Evolutionary conservation across 108 stramenopile species (phyloP), one percentile per base, ranked within the genome.

Genomic region (Mayamaea pseudoterrestris): DNA sequence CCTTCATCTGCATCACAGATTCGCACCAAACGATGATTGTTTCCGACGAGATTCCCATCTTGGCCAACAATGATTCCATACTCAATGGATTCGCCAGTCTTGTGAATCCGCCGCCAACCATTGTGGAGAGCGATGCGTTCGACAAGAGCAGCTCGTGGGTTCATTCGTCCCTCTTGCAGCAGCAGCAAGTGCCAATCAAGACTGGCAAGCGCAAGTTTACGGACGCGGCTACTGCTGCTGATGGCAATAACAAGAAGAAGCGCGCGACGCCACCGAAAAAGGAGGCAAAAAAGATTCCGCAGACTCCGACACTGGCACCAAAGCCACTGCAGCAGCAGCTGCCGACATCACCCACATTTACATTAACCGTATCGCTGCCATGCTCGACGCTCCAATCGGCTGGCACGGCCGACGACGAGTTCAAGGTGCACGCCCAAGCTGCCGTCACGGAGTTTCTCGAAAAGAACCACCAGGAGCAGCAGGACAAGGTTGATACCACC

Each of bases 401-500:
- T n/a, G n/a, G n/a, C n/a, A n/a, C n/a, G n/a, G n/a, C 84, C 8
- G 84, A 86, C 34, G n/a, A n/a, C n/a, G n/a, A n/a, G n/a, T 86
- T 86, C 59, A 76, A 82, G 40, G 65, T 63, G 44, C 74, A 79
- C 16, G 84, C 84, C 18, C 74, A 78, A 39, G 79, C 77, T 6
- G 84, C 84, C 8, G 84, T 86, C 6, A 66, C 71, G 23, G 77
- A 65, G 35, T 51, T 86, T 86, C 25, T 56, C 77, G 39, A 78
- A 72, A 47, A 78, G 61, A 25, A n/a, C n/a, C n/a, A n/a, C n/a
- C n/a, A n/a, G n/a, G n/a, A 39, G 20, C 16, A 39, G 18, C 8
- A 3, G 8, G 65, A 59, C 17, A 61, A 65, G 14, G 58, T 88
- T 22, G 78, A 83, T 46, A 76, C 70, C 14, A 81, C 74, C 52